phyloP scores from a whole-genome alignment of 1,284 basidiomycete genomes.

The Peniophora sp. region DNA sequence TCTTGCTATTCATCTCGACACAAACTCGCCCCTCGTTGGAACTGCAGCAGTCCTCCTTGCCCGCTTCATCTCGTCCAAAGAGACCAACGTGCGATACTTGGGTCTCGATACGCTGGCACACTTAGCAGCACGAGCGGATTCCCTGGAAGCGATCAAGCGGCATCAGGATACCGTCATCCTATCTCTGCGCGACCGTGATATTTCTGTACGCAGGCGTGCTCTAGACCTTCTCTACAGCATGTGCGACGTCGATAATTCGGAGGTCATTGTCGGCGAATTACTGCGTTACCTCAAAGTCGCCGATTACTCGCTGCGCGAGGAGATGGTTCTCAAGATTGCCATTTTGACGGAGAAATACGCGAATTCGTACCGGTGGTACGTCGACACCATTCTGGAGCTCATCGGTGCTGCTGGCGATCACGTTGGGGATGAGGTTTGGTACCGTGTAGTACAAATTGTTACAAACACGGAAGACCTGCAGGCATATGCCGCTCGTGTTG shows the following conservation, averaged over 20 bases:
- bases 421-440: slow-evolving; percentile 99
- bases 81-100: slow-evolving; percentile 97
- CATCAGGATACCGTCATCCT: slow-evolving; percentile 95
- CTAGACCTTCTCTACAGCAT: slow-evolving; percentile 97
- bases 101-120: slow-evolving; percentile 98
- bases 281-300: slow-evolving; percentile 90
- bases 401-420: slow-evolving; percentile 97
- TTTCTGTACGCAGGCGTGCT: slow-evolving; percentile 90
- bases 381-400: slow-evolving; percentile 91
- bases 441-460: slow-evolving; percentile 96
- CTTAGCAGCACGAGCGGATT: slow-evolving; percentile 88
- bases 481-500: slow-evolving; percentile 90
- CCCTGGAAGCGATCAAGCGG: slow-evolving; percentile 87
- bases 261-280: slow-evolving; percentile 91
- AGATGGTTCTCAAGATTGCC: slow-evolving; percentile 98
- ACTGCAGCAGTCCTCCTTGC: slow-evolving; percentile 91
- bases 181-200: slow-evolving; percentile 93
- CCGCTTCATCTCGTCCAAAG: slow-evolving; percentile 93
- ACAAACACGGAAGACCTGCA: slow-evolving; percentile 98
- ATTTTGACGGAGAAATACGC: slow-evolving; percentile 98
- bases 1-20: slow-evolving; percentile 94
- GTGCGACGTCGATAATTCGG: slow-evolving; percentile 96
- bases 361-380: slow-evolving; percentile 91
- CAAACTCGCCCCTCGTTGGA: slow-evolving; percentile 82
- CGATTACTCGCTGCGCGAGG: slow-evolving; percentile 92